phyloP scores from a whole-genome alignment of 2,329 filamentous ascomycete species.

The Nemania sp. region DNA sequence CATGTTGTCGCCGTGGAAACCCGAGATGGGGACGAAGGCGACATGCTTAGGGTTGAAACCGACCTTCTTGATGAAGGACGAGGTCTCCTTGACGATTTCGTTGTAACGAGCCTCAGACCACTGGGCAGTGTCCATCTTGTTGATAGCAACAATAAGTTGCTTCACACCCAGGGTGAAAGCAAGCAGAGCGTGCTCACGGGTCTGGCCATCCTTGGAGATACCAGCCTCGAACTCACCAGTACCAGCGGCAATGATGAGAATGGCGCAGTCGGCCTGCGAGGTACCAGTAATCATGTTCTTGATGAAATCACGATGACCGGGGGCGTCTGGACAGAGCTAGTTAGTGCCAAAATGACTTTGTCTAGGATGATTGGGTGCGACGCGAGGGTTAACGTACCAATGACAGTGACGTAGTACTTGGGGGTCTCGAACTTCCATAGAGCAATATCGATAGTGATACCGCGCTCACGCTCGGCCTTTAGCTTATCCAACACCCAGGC shows the following conservation, averaged over 20 bases:
- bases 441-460: conserved; percentile 99
- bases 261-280: conserved; percentile 99
- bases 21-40: conserved; percentile 99
- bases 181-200: conserved; percentile 99
- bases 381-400: conserved; percentile 64
- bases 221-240: conserved; percentile 99
- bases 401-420: conserved; percentile 98
- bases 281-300: conserved; percentile 99
- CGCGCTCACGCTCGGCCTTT: conserved; percentile 99
- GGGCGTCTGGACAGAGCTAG: conserved; percentile 67
- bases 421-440: conserved; percentile 99
- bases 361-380: no score
- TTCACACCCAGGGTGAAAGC: conserved; percentile 99
- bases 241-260: conserved; percentile 99
- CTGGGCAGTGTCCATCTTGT: conserved; percentile 99
- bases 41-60: conserved; percentile 99
- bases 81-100: conserved; percentile 99
- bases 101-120: conserved; percentile 96
- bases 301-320: conserved; percentile 99
- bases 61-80: conserved; percentile 99
- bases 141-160: conserved; percentile 99
- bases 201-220: conserved; percentile 99
- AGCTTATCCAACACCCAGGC: conserved; percentile 99
- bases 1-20: conserved; percentile 99
- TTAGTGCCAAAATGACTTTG: background rate